Evolutionary conservation across 352 stramenopile species (phyloP).

Genomic region (Phytophthora boehmeriae): DNA sequence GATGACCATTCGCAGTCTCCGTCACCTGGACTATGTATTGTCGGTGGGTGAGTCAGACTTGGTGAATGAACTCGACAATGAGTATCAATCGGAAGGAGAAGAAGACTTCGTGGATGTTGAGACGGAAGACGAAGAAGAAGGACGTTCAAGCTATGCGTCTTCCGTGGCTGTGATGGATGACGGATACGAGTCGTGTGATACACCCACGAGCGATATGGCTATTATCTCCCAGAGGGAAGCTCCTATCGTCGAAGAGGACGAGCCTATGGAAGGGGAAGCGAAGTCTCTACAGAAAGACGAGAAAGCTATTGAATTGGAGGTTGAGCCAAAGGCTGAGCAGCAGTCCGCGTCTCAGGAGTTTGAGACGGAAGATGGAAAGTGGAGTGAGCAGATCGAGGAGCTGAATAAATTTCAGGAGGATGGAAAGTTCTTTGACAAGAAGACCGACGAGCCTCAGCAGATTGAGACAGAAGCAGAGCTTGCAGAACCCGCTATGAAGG

Average conservation of each 20-base stretch:
- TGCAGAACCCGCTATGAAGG: not conserved
- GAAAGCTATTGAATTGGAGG: not conserved
- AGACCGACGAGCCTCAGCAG: constrained; percentile 1
- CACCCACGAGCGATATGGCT: constrained; percentile 19
- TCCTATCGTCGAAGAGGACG: constrained; percentile 39
- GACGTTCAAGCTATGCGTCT: constrained; percentile 47
- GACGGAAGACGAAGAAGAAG: constrained; percentile 26
- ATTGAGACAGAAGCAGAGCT: constrained; percentile 1
- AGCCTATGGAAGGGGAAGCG: constrained; percentile 13
- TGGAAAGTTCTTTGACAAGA: not conserved
- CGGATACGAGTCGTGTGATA: constrained; percentile 34
- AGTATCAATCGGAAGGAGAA: constrained; percentile 29
- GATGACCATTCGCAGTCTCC: constrained; percentile 43
- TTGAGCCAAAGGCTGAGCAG: not conserved
- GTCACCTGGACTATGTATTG: constrained; percentile 51
- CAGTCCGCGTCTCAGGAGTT: not conserved
- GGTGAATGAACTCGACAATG: constrained; percentile 37
- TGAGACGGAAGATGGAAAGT: not conserved
- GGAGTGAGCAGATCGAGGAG: constrained; percentile 5
- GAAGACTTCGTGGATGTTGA: constrained; percentile 40
- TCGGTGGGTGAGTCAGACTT: constrained; percentile 40
- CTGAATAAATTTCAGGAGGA: not conserved
- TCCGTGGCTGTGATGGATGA: constrained; percentile 66
- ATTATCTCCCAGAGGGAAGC: constrained; percentile 23
- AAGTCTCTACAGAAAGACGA: not conserved